Conservation (phyloP, 1,284 basidiomycete species). For the Filobasidium uniguttulatum region DNA sequence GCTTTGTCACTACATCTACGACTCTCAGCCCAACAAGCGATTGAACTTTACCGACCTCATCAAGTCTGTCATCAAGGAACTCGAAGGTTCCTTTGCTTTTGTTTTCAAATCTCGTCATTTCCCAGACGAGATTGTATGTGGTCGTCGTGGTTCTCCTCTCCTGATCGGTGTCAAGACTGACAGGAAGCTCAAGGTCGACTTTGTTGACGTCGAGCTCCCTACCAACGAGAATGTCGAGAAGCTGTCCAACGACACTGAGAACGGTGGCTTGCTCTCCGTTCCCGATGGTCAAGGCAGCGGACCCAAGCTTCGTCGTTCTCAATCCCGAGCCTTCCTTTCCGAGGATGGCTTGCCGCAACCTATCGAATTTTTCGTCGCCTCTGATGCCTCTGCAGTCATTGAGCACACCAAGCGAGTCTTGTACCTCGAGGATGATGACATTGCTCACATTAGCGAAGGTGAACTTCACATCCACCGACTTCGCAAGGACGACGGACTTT, state of each 20-base stretch:
- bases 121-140: slow-evolving; percentile 90
- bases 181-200: slow-evolving; percentile 99
- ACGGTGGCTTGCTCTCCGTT: slow-evolving; percentile 54
- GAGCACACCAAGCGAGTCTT: slow-evolving; percentile 99
- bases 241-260: slow-evolving; percentile 18
- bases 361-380: slow-evolving; percentile 99
- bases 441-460: slow-evolving; percentile 92
- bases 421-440: slow-evolving; percentile 98
- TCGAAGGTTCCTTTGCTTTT: slow-evolving; percentile 99
- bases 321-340: slow-evolving; percentile 95
- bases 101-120: slow-evolving; percentile 97
- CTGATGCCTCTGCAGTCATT: slow-evolving; percentile 88
- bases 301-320: slow-evolving; percentile 83
- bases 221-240: slow-evolving; percentile 51
- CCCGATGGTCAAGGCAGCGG: slow-evolving; percentile 42
- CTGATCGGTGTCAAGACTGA: slow-evolving; percentile 99
- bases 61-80: slow-evolving; percentile 93
- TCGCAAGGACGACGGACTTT: slow-evolving; percentile 66
- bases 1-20: slow-evolving; percentile 92
- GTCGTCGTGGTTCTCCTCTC: slow-evolving; percentile 91
- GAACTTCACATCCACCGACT: slow-evolving; percentile 98
- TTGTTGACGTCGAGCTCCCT: slow-evolving; percentile 93
- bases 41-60: slow-evolving; percentile 81
- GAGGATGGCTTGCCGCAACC: slow-evolving; percentile 97
- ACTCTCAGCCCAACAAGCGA: slow-evolving; percentile 77